A percentile compares a stretch with the other conserved stretches of the same genome.
Conservation (phyloP, 257 asterid species). For the Solanum ahanhuiri region DNA sequence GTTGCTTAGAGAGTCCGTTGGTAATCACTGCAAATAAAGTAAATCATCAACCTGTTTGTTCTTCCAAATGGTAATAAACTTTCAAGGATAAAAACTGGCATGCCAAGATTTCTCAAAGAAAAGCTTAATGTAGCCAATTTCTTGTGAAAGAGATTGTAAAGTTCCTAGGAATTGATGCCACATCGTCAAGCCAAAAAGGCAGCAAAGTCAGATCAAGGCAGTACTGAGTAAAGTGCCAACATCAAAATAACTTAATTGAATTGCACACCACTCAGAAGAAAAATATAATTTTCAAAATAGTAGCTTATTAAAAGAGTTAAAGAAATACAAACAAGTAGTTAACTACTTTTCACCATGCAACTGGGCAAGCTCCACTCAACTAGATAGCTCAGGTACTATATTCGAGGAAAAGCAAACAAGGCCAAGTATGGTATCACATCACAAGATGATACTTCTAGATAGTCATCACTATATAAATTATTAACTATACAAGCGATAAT, state of each 20-base stretch:
- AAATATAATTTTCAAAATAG: neutral
- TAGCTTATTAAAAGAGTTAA: neutral
- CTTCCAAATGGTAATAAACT: neutral
- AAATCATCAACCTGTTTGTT: neutral
- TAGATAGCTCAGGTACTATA: neutral
- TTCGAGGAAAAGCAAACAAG: neutral
- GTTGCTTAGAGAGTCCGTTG: conserved; percentile 40
- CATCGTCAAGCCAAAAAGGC: neutral
- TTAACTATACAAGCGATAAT: neutral
- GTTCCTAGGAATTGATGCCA: neutral
- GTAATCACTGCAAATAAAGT: conserved; percentile 44
- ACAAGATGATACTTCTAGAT: neutral
- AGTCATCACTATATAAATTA: neutral
- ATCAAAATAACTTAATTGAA: neutral
- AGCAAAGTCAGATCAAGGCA: neutral
- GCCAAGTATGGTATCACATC: neutral
- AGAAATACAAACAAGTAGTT: neutral
- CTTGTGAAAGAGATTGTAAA: neutral
- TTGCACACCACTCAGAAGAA: neutral
- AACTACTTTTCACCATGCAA: neutral
- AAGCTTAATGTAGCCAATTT: neutral
- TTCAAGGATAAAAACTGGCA: neutral
- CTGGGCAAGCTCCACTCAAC: neutral
- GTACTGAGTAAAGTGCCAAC: neutral
- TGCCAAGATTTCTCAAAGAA: neutral